Conservation (phyloP, 805 yeast species). For the Candida arabinofermentans region DNA sequence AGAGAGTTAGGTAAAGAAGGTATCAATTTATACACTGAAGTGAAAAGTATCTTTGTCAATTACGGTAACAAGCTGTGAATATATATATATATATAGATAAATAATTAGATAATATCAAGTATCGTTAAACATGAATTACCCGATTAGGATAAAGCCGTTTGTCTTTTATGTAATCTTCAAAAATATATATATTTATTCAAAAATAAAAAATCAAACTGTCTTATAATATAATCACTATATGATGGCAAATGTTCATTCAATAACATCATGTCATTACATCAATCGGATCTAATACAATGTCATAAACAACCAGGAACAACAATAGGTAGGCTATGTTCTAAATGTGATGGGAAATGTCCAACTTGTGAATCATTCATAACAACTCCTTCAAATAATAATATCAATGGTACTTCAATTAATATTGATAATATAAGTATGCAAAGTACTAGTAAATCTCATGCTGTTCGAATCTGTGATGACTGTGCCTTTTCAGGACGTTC, state of each 20-base stretch:
- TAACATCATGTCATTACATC: constrained; percentile 75
- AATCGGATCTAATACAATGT: constrained; percentile 79
- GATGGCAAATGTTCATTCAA: neutral
- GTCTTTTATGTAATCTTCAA: too few species aligned
- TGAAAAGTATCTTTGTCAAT: constrained; percentile 62
- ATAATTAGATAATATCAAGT: too few species aligned
- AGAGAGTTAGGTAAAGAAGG: constrained; percentile 79
- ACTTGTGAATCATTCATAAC: constrained; percentile 77
- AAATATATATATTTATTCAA: too few species aligned
- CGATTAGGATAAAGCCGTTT: too few species aligned
- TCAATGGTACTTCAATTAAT: neutral
- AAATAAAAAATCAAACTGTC: too few species aligned
- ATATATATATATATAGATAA: too few species aligned
- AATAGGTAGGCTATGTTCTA: constrained; percentile 70
- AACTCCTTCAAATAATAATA: neutral
- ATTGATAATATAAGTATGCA: constrained; percentile 23
- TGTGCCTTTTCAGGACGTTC: constrained; percentile 71
- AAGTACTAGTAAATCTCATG: constrained; percentile 41
- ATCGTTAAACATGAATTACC: neutral
- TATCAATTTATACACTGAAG: constrained; percentile 64
- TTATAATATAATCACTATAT: too few species aligned
- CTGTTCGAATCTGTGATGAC: constrained; percentile 76
- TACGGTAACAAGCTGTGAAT: constrained; percentile 34
- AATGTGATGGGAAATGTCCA: constrained; percentile 91
- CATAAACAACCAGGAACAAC: constrained; percentile 77